phyloP scores from a whole-genome alignment of 768 basidiomycete species.

The Lentinula raphanica region DNA sequence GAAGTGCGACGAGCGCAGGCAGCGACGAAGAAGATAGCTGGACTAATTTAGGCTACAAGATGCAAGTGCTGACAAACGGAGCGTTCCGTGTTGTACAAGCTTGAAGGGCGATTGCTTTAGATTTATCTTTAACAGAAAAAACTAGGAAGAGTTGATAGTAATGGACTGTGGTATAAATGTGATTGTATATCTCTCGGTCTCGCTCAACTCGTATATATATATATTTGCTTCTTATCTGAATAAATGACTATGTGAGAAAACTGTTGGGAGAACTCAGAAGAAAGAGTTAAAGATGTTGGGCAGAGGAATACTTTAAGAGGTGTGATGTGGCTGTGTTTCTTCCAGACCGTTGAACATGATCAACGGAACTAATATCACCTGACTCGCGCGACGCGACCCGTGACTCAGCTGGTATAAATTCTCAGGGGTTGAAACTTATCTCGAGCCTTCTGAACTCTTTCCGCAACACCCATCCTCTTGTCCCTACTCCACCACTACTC shows the following conservation, averaged over 20 bases:
- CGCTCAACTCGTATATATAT: neutral
- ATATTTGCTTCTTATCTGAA: neutral
- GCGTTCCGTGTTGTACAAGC: slow-evolving; percentile 43
- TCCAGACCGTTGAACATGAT: neutral
- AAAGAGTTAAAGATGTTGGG: too few relatives aligned
- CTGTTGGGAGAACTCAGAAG: too few relatives aligned
- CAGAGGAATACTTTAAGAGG: neutral
- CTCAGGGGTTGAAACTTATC: neutral
- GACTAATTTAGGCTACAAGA: slow-evolving; percentile 39
- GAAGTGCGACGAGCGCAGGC: neutral
- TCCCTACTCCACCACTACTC: neutral
- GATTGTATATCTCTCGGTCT: neutral
- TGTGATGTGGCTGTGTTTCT: neutral
- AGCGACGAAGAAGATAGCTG: slow-evolving; percentile 36
- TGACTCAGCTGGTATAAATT: neutral
- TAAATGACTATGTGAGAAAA: too few relatives aligned
- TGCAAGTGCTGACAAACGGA: slow-evolving; percentile 59
- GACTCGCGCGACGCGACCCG: neutral
- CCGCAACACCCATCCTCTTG: neutral
- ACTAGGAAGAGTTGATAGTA: neutral
- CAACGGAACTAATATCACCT: neutral
- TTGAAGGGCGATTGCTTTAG: neutral
- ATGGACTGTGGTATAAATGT: slow-evolving; percentile 2
- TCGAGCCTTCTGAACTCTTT: neutral
- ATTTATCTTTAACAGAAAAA: too few relatives aligned